These are phyloP conservation scores for Metarhizium brunneum DNA, from an alignment of 2,329 filamentous ascomycete genomes.

Conservation along the genomic window DNA sequence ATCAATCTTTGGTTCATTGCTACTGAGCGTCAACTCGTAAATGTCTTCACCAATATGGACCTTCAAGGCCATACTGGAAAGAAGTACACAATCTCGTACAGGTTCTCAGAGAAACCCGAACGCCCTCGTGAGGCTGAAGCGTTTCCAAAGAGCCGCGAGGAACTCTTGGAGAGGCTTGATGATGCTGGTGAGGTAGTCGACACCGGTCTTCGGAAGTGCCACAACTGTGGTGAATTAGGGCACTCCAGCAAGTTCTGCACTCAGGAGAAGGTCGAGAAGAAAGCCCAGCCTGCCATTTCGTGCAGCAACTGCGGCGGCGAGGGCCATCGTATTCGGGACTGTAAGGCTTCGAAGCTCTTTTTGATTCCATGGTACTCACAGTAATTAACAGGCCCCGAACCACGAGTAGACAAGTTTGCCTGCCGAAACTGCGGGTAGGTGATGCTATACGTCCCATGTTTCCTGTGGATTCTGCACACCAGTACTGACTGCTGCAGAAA, in stretches of 20 bases:
- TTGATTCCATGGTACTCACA: not conserved
- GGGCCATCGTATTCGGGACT: constrained; percentile 62
- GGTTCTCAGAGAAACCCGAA: constrained; percentile 46
- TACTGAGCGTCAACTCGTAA: constrained; percentile 44
- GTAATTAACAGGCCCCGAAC: constrained; percentile 37
- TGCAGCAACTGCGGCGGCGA: constrained; percentile 57
- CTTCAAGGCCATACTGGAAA: constrained; percentile 58
- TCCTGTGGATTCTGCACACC: constrained; percentile 1
- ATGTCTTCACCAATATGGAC: constrained; percentile 61
- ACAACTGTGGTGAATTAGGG: constrained; percentile 55
- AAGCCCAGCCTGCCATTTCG: constrained; percentile 36
- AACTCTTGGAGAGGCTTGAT: constrained; percentile 54
- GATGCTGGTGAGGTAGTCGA: constrained; percentile 57
- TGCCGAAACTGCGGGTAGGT: constrained; percentile 58
- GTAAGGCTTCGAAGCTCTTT: constrained; percentile 30
- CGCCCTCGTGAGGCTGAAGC: constrained; percentile 48
- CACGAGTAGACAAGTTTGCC: constrained; percentile 53
- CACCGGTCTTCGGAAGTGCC: constrained; percentile 49
- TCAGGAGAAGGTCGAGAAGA: constrained; percentile 43
- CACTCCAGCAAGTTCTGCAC: constrained; percentile 53
- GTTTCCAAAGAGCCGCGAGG: constrained; percentile 49
- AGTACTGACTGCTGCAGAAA: constrained; percentile 23
- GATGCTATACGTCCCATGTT: not conserved
- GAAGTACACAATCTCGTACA: constrained; percentile 55
- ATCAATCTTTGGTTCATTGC: constrained; percentile 54